Base-by-base conservation (phyloP, 1,139 yeast genomes). In the Magnusiomyces fungicola region DNA sequence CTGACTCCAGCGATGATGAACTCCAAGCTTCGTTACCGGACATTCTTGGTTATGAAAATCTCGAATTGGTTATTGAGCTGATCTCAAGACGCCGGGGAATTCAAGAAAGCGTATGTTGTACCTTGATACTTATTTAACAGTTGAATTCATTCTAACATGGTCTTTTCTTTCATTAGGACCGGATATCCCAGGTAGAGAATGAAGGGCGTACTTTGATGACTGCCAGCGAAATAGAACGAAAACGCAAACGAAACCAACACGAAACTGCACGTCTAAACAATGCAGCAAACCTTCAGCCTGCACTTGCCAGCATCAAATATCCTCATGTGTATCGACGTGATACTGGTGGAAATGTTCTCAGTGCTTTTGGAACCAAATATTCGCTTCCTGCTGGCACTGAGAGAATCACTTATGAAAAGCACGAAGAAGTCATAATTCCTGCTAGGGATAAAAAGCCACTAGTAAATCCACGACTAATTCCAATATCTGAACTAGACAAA, bases 271-370 rank as follows among this genome's bases (percentile, higher is more conserved):
- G 76, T 80, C 1, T 77, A 5, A 42, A 75, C 56, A 76, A 76
- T 58, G n/a, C n/a, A n/a, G 73, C 75, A 44, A 69, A 74, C 46
- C 61, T 84, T 48, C 69, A 72, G 38, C 77, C 77, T 21, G 75
- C 74, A 49, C 63, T 69, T 32, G 65, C 71, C 1, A 71, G 70
- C 25, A 76, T 76, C 36, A 71, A 78, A 53, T 92, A 88, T 58
- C 97, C 97, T 0, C 95, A 94, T 69, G 97, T 94, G 1, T 92
- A 75, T 64, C 79, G 86, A 55, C 73, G 83, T 43, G 89, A 81
- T 46, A 78, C 81, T 0, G 32, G 51, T 30, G 85, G 85, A 3
- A 76, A 78, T 51, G 79, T 86, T 12, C 61, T 87, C 23, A 83
- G 92, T 1, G 78, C 87, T 43, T 79, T 87, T 18, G 97, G 97